Evolutionary conservation across 768 basidiomycete genomes (phyloP).

Genomic region (Lactarius pseudohatsudake): DNA sequence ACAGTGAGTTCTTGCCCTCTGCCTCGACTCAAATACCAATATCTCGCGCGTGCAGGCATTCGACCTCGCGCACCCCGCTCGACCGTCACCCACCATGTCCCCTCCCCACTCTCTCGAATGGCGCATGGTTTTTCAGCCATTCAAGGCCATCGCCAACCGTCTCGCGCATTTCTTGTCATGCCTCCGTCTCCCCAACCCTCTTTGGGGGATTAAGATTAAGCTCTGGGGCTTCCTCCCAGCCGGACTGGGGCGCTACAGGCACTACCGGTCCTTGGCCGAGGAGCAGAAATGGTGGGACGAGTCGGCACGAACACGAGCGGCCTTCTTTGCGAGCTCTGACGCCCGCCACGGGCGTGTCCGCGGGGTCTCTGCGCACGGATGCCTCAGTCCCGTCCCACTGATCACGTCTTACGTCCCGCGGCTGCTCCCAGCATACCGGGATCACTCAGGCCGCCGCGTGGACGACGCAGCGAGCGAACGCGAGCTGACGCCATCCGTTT

Average conservation of each 20-base stretch:
- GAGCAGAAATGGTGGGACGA: conserved; percentile 38
- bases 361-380: not conserved
- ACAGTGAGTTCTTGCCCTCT: conserved; percentile 13
- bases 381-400: conserved; percentile 25
- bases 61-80: conserved; percentile 7
- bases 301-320: conserved; percentile 32
- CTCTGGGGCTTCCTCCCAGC: conserved; percentile 21
- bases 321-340: conserved; percentile 32
- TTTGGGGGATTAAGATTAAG: not conserved
- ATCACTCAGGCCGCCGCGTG: conserved; percentile 4
- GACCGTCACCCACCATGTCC: not conserved
- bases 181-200: conserved; percentile 4
- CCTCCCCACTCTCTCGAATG: conserved; percentile 6
- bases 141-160: conserved; percentile 16
- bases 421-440: conserved; percentile 43
- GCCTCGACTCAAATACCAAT: conserved; percentile 3
- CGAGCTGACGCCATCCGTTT: conserved; percentile 37
- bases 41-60: conserved; percentile 12
- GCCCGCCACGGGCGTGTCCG: conserved; percentile 8
- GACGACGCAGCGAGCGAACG: conserved; percentile 32
- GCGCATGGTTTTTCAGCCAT: conserved; percentile 19
- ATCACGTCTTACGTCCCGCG: conserved; percentile 40
- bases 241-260: conserved; percentile 9
- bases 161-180: conserved; percentile 14
- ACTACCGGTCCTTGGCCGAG: conserved; percentile 31